Percentiles rank a stretch among this genome's conserved stretches.
Evolutionary conservation across 768 basidiomycete species (phyloP).

Genomic region (Boletus subparvulus): DNA sequence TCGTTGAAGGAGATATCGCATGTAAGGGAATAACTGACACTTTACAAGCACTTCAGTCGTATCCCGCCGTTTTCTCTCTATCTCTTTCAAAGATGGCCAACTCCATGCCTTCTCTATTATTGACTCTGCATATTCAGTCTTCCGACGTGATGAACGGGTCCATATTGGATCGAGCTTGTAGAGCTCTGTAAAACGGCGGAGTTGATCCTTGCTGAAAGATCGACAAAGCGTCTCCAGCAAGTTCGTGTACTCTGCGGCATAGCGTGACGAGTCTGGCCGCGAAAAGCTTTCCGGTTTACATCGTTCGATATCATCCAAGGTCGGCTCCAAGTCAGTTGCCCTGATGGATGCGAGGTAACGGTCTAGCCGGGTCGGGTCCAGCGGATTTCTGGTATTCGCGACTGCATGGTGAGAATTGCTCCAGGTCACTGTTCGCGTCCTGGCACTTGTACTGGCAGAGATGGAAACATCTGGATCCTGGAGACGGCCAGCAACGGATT

Average conservation of each 20-base stretch:
- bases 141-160: conserved; percentile 36
- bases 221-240: conserved; percentile 53
- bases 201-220: conserved; percentile 64
- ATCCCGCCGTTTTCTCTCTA: conserved; percentile 50
- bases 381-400: conserved; percentile 24
- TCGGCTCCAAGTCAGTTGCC: conserved; percentile 45
- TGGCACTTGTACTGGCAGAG: not conserved
- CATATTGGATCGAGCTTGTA: conserved; percentile 43
- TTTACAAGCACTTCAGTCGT: conserved; percentile 46
- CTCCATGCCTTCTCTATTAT: conserved; percentile 68
- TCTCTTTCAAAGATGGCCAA: conserved; percentile 60
- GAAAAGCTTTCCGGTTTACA: conserved; percentile 46
- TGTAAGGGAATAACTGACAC: conserved; percentile 38
- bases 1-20: not conserved
- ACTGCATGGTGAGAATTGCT: not conserved
- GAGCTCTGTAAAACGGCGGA: conserved; percentile 51
- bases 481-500: conserved; percentile 7
- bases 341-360: conserved; percentile 56
- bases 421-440: conserved; percentile 1
- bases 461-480: conserved; percentile 6
- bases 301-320: conserved; percentile 61
- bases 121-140: conserved; percentile 42
- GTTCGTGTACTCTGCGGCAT: conserved; percentile 52
- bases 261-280: conserved; percentile 42
- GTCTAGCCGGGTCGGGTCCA: conserved; percentile 50